Base-by-base conservation (phyloP, 352 stramenopile genomes). In the Thraustochytrium sp. region DNA sequence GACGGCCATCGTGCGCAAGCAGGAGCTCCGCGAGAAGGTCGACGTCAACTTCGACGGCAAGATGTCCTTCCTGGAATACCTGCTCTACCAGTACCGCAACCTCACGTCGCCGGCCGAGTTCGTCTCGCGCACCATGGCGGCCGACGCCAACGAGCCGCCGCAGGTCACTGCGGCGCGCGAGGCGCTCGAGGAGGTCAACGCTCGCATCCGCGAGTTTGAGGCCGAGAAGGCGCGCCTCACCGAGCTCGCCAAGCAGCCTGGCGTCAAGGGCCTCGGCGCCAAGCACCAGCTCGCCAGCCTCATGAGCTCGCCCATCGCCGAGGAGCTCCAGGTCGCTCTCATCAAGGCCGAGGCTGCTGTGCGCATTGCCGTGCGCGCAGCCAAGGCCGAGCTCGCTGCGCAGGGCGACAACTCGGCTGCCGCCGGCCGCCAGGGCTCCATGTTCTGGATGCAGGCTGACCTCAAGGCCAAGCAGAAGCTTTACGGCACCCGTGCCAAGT, bases 41-140 rank as follows among this genome's bases (percentile, higher is more conserved):
- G 75, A 84, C 53, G 61, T 84, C 42, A 84, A 84, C 49, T 84
- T 84, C 84, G 75, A 84, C 44, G 75, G 75, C 55, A 40, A 78
- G 23, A 61, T 84, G 21, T 84, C 75, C 36, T 84, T 84, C 36
- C 61, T 84, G 13, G 75, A 84, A 61, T 84, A 76, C 61, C 49
- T 84, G 11, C 34, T 84, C 18, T 84, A 84, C 61, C 75, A 84
- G 61, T 84, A 84, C 61, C 55, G 61, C 49, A 21, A 29, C 3
- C n/a, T 73, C 29, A 38, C 72, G 9, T 51, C n/a, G 23, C 75
- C 75, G 26, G 75, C 75, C 34, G 75, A 75, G 54, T 84, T 84
- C 8, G 61, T 56, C 29, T 31, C 29, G 31, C 55, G 75, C 1
- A 54, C 59, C 55, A 73, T 76, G 61, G 59, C 44, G 8, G 49